These are phyloP conservation scores for Linanthus parryae DNA, from an alignment of 148 eudicot genomes.

Conservation along the genomic window DNA sequence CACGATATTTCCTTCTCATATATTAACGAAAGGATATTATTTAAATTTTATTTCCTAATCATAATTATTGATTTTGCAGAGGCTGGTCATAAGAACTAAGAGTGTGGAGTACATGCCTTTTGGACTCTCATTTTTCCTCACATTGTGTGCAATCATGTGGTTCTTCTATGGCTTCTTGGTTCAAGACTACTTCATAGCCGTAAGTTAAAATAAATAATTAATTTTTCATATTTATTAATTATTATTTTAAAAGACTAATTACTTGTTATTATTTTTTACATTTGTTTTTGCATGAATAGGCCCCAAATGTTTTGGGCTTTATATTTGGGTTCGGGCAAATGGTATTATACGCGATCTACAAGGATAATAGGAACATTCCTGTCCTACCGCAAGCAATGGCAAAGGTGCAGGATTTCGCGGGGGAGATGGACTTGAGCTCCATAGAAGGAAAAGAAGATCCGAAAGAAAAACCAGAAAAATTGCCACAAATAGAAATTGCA, in stretches of 20 bases:
- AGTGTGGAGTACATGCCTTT: conserved; percentile 88
- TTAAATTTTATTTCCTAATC: too few species aligned
- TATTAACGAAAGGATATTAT: too few species aligned
- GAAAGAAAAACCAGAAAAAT: too few species aligned
- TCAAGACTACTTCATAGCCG: conserved; percentile 30
- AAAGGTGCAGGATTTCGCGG: conserved; percentile 11
- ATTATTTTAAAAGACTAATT: not conserved
- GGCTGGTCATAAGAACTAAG: conserved; percentile 63
- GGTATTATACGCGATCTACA: conserved; percentile 55
- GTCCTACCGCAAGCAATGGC: conserved; percentile 16
- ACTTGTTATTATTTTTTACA: not conserved
- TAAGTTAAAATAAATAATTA: not conserved
- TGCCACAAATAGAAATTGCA: too few species aligned
- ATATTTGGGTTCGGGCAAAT: conserved; percentile 61
- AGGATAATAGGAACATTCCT: conserved; percentile 21
- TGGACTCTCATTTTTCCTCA: conserved; percentile 56
- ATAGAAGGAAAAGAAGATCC: too few species aligned
- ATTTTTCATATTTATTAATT: not conserved
- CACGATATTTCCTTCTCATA: too few species aligned
- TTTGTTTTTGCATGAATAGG: conserved; percentile 21
- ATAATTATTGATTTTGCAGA: too few species aligned
- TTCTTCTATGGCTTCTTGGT: conserved; percentile 71
- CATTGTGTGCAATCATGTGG: conserved; percentile 76
- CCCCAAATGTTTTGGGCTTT: conserved; percentile 71
- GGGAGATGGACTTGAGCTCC: conserved; percentile 1